These are phyloP conservation scores for Phytophthora citricola DNA, from an alignment of 352 stramenopile species.

Conservation along the genomic window DNA sequence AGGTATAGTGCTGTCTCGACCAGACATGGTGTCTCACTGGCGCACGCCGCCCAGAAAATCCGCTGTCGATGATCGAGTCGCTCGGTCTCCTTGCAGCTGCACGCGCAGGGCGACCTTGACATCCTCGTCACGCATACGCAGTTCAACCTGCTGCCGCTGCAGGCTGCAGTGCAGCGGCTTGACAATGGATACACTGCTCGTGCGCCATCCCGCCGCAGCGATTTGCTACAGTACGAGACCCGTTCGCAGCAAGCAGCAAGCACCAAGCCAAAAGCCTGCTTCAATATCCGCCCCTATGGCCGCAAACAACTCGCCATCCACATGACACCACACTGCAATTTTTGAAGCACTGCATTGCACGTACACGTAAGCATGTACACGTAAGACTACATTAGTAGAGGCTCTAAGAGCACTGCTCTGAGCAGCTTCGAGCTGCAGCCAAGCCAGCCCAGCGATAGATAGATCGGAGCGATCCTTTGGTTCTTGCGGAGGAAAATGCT, in stretches of 20 bases:
- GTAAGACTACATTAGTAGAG: too few relatives aligned
- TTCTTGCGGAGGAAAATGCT: too few relatives aligned
- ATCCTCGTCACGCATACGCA: constrained; percentile 2
- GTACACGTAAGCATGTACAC: too few relatives aligned
- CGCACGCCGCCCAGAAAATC: constrained; percentile 10
- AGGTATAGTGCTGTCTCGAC: constrained; percentile 4
- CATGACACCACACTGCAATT: too few relatives aligned
- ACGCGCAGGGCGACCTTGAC: not conserved
- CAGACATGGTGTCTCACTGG: constrained; percentile 30
- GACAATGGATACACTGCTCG: not conserved
- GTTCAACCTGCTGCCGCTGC: constrained; percentile 3
- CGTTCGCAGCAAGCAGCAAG: not conserved
- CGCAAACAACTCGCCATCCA: too few relatives aligned
- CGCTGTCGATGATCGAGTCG: not conserved
- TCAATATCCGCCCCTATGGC: not conserved
- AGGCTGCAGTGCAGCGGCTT: not conserved
- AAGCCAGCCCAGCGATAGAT: too few relatives aligned
- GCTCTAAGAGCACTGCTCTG: too few relatives aligned
- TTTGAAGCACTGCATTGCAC: too few relatives aligned
- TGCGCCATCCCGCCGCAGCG: too few relatives aligned
- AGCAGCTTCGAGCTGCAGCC: too few relatives aligned
- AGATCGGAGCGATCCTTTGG: too few relatives aligned
- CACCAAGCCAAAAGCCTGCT: not conserved
- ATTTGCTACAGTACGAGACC: not conserved
- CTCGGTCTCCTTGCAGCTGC: not conserved